These are phyloP conservation scores for Purpureocillium takamizusanense DNA, from an alignment of 2,329 filamentous ascomycete genomes.

Conservation along the genomic window DNA sequence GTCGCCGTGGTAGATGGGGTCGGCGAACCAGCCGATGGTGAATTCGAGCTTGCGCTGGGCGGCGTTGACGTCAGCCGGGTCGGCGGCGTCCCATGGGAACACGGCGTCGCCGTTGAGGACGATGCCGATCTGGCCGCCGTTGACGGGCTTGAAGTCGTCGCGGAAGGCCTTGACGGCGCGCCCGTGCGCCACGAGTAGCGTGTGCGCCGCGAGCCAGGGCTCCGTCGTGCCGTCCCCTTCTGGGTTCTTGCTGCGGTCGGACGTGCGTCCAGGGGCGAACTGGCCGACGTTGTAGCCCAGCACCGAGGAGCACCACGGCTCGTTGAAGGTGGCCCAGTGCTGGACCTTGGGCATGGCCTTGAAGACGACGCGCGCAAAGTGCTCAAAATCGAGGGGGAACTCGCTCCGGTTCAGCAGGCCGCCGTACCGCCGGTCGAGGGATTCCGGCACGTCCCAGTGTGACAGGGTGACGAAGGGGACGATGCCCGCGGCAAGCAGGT, in stretches of 20 bases:
- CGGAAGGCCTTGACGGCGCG: constrained; percentile 74
- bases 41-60: constrained; percentile 78
- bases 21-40: constrained; percentile 79
- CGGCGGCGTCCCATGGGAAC: constrained; percentile 73
- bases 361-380: constrained; percentile 71
- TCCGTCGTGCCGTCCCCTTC: constrained; percentile 69
- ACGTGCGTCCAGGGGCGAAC: constrained; percentile 76
- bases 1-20: constrained; percentile 76
- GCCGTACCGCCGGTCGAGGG: constrained; percentile 70
- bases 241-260: constrained; percentile 60
- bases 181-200: constrained; percentile 69
- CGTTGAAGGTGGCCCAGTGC: constrained; percentile 87
- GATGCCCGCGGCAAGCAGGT: constrained; percentile 67
- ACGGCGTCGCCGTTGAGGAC: constrained; percentile 79
- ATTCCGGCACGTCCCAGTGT: constrained; percentile 82
- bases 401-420: constrained; percentile 73
- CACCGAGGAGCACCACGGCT: constrained; percentile 78
- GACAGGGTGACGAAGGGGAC: constrained; percentile 74
- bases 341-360: constrained; percentile 67
- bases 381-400: constrained; percentile 72
- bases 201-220: constrained; percentile 77
- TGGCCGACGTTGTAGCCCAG: constrained; percentile 70
- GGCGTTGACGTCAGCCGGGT: constrained; percentile 67
- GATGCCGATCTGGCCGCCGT: constrained; percentile 75
- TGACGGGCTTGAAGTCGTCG: constrained; percentile 65